Evolutionary conservation across 2,329 filamentous ascomycete genomes (phyloP).

Genomic region (Aspergillaceae sp.): DNA sequence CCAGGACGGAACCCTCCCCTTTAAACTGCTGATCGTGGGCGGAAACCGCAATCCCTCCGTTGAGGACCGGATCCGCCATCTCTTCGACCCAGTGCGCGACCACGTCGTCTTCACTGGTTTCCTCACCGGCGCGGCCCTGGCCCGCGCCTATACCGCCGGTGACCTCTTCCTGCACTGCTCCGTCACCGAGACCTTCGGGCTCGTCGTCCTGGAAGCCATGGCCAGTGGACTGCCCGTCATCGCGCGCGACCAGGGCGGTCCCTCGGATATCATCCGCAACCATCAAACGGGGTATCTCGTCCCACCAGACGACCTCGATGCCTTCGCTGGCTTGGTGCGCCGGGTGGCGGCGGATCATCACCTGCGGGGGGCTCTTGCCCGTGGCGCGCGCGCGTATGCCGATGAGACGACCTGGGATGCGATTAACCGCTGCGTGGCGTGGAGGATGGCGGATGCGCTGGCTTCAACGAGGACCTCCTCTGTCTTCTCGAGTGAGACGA

Average conservation of each 20-base stretch:
- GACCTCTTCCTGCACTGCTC: constrained; percentile 66
- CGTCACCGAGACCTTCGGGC: constrained; percentile 62
- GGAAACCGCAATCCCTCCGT: constrained; percentile 58
- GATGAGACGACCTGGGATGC: constrained; percentile 61
- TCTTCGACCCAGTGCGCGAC: constrained; percentile 48
- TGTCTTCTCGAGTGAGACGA: background rate
- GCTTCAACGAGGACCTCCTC: background rate
- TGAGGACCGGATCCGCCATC: constrained; percentile 51
- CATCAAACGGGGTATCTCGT: constrained; percentile 54
- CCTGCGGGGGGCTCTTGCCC: constrained; percentile 41
- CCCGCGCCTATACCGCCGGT: constrained; percentile 58
- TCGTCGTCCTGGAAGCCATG: constrained; percentile 64
- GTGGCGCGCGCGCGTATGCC: constrained; percentile 47
- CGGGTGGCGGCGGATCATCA: constrained; percentile 40
- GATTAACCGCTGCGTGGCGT: constrained; percentile 62
- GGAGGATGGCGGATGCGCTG: constrained; percentile 49
- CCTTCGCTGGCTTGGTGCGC: constrained; percentile 49
- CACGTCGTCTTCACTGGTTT: constrained; percentile 61
- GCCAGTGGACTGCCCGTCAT: constrained; percentile 61
- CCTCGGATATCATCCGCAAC: constrained; percentile 57
- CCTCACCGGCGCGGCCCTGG: constrained; percentile 52
- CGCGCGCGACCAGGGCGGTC: constrained; percentile 60
- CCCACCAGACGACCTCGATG: constrained; percentile 49
- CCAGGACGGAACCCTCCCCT: constrained; percentile 43
- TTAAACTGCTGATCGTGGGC: constrained; percentile 59